These are phyloP conservation scores for Beauveria australis DNA, from an alignment of 2,329 filamentous ascomycete genomes.

Conservation along the genomic window DNA sequence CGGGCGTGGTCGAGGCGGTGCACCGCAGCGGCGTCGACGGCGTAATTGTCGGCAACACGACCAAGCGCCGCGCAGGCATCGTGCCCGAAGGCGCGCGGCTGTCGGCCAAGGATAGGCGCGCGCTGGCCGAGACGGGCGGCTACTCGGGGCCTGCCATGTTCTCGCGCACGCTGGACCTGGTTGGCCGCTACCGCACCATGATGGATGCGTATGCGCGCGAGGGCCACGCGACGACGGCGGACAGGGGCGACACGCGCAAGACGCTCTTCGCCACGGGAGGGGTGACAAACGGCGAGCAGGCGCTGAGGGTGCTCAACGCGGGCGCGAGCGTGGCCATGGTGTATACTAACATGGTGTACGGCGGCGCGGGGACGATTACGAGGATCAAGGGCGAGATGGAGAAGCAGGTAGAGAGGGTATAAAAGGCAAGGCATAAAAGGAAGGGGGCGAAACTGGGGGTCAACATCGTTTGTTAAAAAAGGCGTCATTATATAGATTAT, in stretches of 20 bases:
- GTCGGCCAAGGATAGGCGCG: conserved; percentile 55
- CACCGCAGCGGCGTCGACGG: conserved; percentile 82
- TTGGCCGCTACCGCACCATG: conserved; percentile 67
- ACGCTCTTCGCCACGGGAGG: conserved; percentile 91
- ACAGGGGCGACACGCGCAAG: conserved; percentile 46
- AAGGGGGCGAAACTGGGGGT: background rate
- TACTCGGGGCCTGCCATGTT: conserved; percentile 91
- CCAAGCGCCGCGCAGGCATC: conserved; percentile 68
- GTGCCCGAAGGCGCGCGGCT: conserved; percentile 60
- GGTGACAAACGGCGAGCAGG: conserved; percentile 82
- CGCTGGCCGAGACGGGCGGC: conserved; percentile 71
- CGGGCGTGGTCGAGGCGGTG: conserved; percentile 81
- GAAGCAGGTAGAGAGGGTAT: conserved; percentile 25
- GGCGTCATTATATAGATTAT: background rate
- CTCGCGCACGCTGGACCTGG: conserved; percentile 66
- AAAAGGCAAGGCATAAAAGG: background rate
- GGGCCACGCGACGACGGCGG: conserved; percentile 21
- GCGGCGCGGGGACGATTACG: conserved; percentile 55
- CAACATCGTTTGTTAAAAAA: background rate
- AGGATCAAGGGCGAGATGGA: conserved; percentile 58
- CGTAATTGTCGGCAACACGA: conserved; percentile 95
- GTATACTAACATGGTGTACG: conserved; percentile 69
- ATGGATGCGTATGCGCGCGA: conserved; percentile 43
- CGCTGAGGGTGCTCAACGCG: conserved; percentile 71
- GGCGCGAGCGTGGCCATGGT: conserved; percentile 88